Evolutionary conservation across 352 stramenopile species (phyloP).

Genomic region (Phytopythium mirpurense): DNA sequence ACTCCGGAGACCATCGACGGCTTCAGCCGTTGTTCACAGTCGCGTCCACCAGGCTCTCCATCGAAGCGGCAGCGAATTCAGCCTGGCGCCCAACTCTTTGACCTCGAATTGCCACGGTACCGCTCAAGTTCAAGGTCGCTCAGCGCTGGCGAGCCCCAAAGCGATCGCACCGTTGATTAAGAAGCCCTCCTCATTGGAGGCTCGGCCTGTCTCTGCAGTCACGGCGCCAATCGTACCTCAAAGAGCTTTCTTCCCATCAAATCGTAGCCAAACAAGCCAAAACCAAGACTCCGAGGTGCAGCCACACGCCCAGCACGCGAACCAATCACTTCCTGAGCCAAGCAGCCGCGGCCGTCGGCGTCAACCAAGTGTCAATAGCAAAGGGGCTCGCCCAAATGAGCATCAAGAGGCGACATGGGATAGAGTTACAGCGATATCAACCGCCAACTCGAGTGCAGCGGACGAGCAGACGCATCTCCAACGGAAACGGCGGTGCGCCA

Average conservation of each 20-base stretch:
- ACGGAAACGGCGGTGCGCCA: constrained; percentile 62
- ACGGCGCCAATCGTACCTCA: not conserved
- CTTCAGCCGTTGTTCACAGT: constrained; percentile 37
- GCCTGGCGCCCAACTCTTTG: constrained; percentile 39
- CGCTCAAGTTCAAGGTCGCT: not conserved
- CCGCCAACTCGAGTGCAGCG: constrained; percentile 1
- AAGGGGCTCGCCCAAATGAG: not conserved
- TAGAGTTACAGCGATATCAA: no score
- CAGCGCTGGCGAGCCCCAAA: not conserved
- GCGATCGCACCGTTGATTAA: not conserved
- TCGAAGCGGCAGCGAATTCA: constrained; percentile 49
- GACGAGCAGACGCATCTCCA: constrained; percentile 28
- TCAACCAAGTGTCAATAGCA: not conserved
- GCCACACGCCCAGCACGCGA: not conserved
- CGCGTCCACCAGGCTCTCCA: constrained; percentile 54
- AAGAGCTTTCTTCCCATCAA: not conserved
- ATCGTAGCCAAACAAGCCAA: not conserved
- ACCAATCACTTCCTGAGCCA: not conserved
- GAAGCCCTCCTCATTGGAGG: not conserved
- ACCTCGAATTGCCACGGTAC: constrained; percentile 1
- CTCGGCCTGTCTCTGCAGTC: not conserved
- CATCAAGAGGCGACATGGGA: not conserved
- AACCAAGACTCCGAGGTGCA: not conserved
- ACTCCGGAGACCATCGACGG: constrained; percentile 37
- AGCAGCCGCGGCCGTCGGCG: not conserved